Evolutionary conservation across 495 filamentous ascomycete genomes (phyloP).

Genomic region (Polyplosphaeria fusca): DNA sequence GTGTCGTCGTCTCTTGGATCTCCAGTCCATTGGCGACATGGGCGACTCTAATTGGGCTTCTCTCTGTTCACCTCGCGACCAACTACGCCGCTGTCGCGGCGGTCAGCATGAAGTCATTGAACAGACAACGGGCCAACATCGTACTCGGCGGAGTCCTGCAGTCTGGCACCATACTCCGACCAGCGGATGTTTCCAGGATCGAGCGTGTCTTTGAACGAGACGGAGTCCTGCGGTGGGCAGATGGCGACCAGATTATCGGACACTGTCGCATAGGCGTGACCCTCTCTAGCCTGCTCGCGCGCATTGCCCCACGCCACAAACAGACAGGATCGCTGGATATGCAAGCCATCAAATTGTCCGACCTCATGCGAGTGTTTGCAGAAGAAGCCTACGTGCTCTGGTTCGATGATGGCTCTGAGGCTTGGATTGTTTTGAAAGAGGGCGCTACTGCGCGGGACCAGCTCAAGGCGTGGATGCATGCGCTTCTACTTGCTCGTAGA

Average conservation of each 20-base stretch:
- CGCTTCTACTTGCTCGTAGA: conserved; percentile 54
- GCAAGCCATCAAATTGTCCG: conserved; percentile 37
- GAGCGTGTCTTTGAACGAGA: conserved; percentile 73
- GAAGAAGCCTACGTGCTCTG: conserved; percentile 56
- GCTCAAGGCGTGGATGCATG: conserved; percentile 73
- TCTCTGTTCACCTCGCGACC: conserved; percentile 69
- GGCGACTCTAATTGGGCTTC: conserved; percentile 66
- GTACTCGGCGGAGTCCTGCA: conserved; percentile 62
- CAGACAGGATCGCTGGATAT: conserved; percentile 43
- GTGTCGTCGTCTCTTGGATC: conserved; percentile 71
- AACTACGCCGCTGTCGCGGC: conserved; percentile 84
- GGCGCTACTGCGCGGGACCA: conserved; percentile 49
- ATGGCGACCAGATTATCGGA: conserved; percentile 46
- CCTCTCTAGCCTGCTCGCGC: conserved; percentile 40
- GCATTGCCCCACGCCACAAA: conserved; percentile 38
- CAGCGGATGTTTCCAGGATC: conserved; percentile 58
- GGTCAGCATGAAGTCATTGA: conserved; percentile 81
- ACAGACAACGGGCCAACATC: conserved; percentile 81
- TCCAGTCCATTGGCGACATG: conserved; percentile 70
- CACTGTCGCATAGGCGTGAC: conserved; percentile 50
- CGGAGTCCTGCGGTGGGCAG: conserved; percentile 58
- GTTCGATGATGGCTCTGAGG: conserved; percentile 45
- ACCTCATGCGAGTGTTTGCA: conserved; percentile 51
- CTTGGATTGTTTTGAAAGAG: conserved; percentile 65
- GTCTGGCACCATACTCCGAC: conserved; percentile 52